Percentiles rank a stretch among this genome's conserved stretches.
Evolutionary conservation across 495 filamentous ascomycete species (phyloP).

Genomic region (Aspergillus baeticus): DNA sequence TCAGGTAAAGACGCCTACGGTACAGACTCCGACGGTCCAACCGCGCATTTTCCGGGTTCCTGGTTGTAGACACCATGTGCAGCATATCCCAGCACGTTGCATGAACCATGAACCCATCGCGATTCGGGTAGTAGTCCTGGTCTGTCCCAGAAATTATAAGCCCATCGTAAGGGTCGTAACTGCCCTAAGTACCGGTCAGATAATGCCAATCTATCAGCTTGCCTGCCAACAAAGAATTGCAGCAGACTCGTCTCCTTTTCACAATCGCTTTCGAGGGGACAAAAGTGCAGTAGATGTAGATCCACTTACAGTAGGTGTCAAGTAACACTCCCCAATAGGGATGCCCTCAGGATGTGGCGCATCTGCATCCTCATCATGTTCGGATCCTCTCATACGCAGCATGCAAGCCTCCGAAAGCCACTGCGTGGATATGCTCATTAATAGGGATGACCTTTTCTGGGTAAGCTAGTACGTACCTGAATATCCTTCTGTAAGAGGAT

Average conservation of each 20-base stretch:
- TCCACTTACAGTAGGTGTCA: too few species aligned
- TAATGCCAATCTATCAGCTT: too few species aligned
- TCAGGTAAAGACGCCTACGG: background rate
- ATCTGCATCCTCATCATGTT: background rate
- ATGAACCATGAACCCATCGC: constrained; percentile 2
- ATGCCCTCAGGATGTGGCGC: too few species aligned
- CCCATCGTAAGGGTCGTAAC: background rate
- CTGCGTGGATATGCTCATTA: background rate
- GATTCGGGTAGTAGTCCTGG: background rate
- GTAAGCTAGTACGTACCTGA: too few species aligned
- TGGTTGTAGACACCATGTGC: background rate
- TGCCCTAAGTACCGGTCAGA: background rate
- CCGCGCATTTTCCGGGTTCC: background rate
- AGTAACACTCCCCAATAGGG: too few species aligned
- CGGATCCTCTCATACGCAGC: background rate
- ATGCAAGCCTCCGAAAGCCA: background rate
- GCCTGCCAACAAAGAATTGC: too few species aligned
- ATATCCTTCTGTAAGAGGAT: background rate
- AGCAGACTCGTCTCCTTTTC: too few species aligned
- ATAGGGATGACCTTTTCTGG: too few species aligned
- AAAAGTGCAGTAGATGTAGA: background rate
- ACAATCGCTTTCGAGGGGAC: too few species aligned
- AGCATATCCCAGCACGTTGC: constrained; percentile 2
- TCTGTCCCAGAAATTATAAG: background rate
- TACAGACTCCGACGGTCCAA: background rate